Base-by-base conservation (phyloP, 805 yeast species). In the Lipomyces japonicus region DNA sequence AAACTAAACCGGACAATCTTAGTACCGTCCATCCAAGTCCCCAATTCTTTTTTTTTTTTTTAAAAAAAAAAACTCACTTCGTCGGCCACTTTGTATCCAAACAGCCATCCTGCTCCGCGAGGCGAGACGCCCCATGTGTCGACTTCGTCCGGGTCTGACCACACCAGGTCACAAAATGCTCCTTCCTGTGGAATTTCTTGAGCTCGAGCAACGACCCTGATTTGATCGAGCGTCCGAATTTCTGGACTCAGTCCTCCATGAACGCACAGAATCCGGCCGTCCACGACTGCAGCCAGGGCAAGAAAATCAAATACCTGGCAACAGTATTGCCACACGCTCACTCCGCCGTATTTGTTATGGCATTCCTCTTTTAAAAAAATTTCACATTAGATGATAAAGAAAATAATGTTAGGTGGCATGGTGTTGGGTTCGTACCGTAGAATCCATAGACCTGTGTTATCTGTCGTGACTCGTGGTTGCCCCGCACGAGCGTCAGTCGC, bases 111-210 rank as follows among this genome's bases (percentile, higher is more conserved):
- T 0, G 98, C 98, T 55, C 98, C 98, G 65, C 98, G 78, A 28
- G 97, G 96, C 24, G 95, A 84, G 19, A 93, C 96, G 21, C 95
- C 96, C 98, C 98, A 91, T 10, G 96, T 87, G 61, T 88, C 96
- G 39, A 90, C 96, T 63, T 90, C 90, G 67, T 91, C 97, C 1
- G 98, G 98, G 65, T 91, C 98, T 19, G 95, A 84, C 98, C 98
- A 91, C 35, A 91, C 90, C 62, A 91, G 77, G 68, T 91, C 98
- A 65, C 97, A 93, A 68, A 91, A 91, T 2, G 97, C 97, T 61
- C 98, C 98, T 71, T 91, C 98, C 67, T 93, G 97, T 2, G 98
- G 98, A 42, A 91, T 96, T 70, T 91, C 97, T 69, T 91, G 97
- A 2, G 97, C 97, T 64, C 98, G 77, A 46, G 93, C 84, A 50